These are phyloP conservation scores for Xylariomycetidae sp. DNA, from an alignment of 2,329 filamentous ascomycete species.

Conservation along the genomic window DNA sequence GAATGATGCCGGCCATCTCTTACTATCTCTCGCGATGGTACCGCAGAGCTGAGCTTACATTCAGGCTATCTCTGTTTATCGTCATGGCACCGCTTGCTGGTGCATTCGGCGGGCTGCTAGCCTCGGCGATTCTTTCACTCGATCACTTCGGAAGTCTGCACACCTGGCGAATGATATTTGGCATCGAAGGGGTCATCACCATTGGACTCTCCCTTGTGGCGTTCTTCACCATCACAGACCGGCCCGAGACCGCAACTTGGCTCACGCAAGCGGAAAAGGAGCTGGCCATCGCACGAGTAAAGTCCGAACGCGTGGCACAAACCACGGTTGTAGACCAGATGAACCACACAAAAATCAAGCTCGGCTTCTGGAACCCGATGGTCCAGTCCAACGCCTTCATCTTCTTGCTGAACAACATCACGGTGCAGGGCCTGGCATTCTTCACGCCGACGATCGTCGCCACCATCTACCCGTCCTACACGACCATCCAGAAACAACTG, in stretches of 20 bases:
- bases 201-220: conserved; percentile 49
- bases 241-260: conserved; percentile 63
- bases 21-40: conserved; percentile 72
- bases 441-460: conserved; percentile 65
- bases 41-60: conserved; percentile 59
- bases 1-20: conserved; percentile 67
- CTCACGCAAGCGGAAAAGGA: conserved; percentile 59
- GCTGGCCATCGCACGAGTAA: conserved; percentile 59
- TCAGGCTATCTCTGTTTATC: conserved; percentile 62
- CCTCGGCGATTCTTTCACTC: conserved; percentile 57
- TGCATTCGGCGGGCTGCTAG: conserved; percentile 64
- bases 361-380: conserved; percentile 59
- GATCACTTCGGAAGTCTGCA: conserved; percentile 37
- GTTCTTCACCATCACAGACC: conserved; percentile 61
- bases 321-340: conserved; percentile 60
- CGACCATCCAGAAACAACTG: conserved; percentile 59
- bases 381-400: conserved; percentile 19
- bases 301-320: conserved; percentile 59
- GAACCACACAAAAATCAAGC: conserved; percentile 50
- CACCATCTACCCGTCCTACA: conserved; percentile 57
- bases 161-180: conserved; percentile 26
- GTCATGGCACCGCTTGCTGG: conserved; percentile 66
- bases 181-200: conserved; percentile 45
- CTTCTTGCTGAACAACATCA: conserved; percentile 41
- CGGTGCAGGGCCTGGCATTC: conserved; percentile 64